A percentile compares a stretch with the other conserved stretches of the same genome.
phyloP scores from a whole-genome alignment of 2,329 filamentous ascomycete species.

The Exophiala bonariae region DNA sequence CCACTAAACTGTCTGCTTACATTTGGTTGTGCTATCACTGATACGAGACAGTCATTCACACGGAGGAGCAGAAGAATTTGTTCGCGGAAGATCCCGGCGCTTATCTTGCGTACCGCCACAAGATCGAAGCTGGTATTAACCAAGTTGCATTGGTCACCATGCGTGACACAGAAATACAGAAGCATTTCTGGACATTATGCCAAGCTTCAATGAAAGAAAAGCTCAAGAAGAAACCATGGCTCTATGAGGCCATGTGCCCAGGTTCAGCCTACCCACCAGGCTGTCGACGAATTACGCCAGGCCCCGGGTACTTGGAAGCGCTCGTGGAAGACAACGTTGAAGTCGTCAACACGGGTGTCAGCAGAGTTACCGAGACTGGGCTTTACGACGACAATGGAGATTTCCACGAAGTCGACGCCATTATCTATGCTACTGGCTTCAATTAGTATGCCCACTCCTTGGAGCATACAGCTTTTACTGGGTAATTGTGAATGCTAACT shows the following conservation, averaged over 20 bases:
- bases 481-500: neutral
- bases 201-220: conserved; percentile 15
- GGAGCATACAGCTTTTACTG: too few relatives aligned
- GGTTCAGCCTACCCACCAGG: conserved; percentile 14
- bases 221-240: conserved; percentile 31
- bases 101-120: conserved; percentile 33
- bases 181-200: neutral
- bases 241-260: conserved; percentile 4
- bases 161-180: conserved; percentile 3
- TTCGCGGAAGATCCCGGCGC: conserved; percentile 7
- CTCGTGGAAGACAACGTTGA: conserved; percentile 61
- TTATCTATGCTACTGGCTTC: conserved; percentile 40
- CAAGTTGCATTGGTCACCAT: neutral
- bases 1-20: too few relatives aligned
- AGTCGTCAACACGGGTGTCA: conserved; percentile 58
- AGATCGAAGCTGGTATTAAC: conserved; percentile 26
- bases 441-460: conserved; percentile 33
- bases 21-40: too few relatives aligned
- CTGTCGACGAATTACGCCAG: conserved; percentile 50
- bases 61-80: too few relatives aligned
- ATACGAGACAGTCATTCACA: too few relatives aligned
- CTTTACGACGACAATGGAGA: conserved; percentile 23
- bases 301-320: conserved; percentile 67
- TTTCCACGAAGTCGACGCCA: conserved; percentile 16
- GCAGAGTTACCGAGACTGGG: conserved; percentile 57